phyloP scores from a whole-genome alignment of 345 rosid genomes.

The Hibiscus syriacus region DNA sequence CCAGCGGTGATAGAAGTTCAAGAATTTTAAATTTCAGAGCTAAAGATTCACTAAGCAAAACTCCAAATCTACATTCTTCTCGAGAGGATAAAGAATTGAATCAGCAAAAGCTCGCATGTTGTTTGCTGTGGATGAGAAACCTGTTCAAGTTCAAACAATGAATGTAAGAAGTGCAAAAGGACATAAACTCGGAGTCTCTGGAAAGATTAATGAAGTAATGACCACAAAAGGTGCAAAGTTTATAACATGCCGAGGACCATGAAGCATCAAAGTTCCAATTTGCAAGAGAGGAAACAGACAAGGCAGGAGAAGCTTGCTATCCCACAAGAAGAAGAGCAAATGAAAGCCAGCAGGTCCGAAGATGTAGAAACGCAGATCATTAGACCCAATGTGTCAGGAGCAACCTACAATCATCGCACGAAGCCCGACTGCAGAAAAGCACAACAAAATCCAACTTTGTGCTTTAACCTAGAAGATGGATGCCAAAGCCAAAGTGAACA shows the following conservation, averaged over 20 bases:
- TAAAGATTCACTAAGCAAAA: too few species aligned
- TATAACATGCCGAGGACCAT: background rate
- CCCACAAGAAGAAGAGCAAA: constrained; percentile 23
- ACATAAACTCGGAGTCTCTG: constrained; percentile 5
- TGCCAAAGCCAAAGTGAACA: constrained; percentile 21
- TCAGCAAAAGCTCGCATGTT: constrained; percentile 9
- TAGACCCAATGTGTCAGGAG: too few species aligned
- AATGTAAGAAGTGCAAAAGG: constrained; percentile 22
- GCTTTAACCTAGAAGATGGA: constrained; percentile 14
- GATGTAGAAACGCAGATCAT: constrained; percentile 33
- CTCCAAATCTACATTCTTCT: constrained; percentile 8
- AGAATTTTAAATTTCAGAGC: background rate
- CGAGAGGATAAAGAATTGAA: constrained; percentile 17
- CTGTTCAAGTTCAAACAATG: constrained; percentile 16
- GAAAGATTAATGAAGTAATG: background rate
- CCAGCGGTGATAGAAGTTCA: constrained; percentile 10
- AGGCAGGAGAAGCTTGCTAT: constrained; percentile 19
- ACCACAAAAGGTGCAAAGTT: background rate
- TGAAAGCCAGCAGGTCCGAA: constrained; percentile 16
- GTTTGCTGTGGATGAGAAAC: constrained; percentile 21
- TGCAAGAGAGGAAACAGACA: constrained; percentile 32
- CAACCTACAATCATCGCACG: too few species aligned
- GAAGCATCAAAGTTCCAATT: too few species aligned
- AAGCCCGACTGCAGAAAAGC: constrained; percentile 1
- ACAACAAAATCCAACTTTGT: constrained; percentile 25